Evolutionary conservation across 768 basidiomycete species (phyloP).

Genomic region (Suillus weaverae): DNA sequence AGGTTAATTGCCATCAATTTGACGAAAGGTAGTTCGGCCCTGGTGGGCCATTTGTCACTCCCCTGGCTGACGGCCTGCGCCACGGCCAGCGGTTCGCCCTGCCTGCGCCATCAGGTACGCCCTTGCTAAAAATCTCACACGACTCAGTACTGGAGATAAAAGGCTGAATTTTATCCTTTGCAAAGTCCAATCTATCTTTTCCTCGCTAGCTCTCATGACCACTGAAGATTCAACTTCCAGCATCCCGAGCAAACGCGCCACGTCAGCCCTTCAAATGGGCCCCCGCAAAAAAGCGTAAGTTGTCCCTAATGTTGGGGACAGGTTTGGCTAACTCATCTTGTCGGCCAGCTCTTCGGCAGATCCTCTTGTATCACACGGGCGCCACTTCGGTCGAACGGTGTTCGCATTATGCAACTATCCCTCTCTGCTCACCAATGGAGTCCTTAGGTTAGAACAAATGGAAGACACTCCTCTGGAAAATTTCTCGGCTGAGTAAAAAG

Average conservation of each 20-base stretch:
- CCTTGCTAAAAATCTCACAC: neutral
- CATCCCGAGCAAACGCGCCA: no score
- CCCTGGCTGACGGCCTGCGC: neutral
- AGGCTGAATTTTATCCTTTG: no score
- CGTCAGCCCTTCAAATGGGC: no score
- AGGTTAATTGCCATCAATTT: neutral
- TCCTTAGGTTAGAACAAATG: neutral
- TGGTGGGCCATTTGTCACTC: neutral
- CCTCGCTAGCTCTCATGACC: no score
- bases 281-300: neutral
- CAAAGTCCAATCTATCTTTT: no score
- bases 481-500: neutral
- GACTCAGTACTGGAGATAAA: neutral
- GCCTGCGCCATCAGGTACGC: neutral
- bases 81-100: neutral
- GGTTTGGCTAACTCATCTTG: no score
- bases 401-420: neutral
- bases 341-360: neutral
- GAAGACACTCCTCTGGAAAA: neutral
- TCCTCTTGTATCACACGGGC: neutral
- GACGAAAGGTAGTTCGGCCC: neutral
- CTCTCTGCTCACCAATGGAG: neutral
- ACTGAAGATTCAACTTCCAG: no score
- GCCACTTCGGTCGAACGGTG: neutral
- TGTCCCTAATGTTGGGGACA: no score